phyloP scores from a whole-genome alignment of 257 asterid genomes.

The Oldenlandia corymbosa region DNA sequence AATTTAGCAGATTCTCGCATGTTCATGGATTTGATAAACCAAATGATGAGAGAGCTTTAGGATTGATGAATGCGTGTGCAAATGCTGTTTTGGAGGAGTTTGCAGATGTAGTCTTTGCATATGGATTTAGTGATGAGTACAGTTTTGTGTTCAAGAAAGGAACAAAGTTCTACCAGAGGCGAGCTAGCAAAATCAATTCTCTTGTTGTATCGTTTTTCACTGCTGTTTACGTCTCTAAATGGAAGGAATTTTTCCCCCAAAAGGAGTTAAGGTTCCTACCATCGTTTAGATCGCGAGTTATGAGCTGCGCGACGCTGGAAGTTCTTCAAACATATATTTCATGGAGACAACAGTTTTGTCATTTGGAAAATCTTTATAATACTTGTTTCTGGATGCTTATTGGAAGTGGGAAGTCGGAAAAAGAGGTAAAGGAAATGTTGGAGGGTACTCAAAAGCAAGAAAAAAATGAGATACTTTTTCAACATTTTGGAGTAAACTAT shows the following conservation, averaged over 20 bases:
- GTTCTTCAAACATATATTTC: slow-evolving; percentile 81
- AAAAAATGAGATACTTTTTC: slow-evolving; percentile 69
- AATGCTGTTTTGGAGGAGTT: slow-evolving; percentile 56
- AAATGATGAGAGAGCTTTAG: slow-evolving; percentile 47
- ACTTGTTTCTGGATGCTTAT: slow-evolving; percentile 73
- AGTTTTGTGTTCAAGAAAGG: slow-evolving; percentile 68
- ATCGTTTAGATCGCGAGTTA: slow-evolving; percentile 59
- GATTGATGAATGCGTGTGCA: slow-evolving; percentile 78
- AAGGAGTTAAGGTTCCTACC: slow-evolving; percentile 52
- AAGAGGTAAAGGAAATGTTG: slow-evolving; percentile 52
- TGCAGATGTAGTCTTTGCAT: slow-evolving; percentile 65
- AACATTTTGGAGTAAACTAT: slow-evolving; percentile 65
- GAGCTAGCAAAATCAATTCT: slow-evolving; percentile 85
- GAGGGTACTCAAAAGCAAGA: slow-evolving; percentile 71
- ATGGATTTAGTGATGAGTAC: slow-evolving; percentile 67
- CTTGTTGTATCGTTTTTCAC: slow-evolving; percentile 67
- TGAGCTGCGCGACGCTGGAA: slow-evolving; percentile 67
- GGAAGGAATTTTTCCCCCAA: slow-evolving; percentile 57
- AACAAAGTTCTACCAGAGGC: slow-evolving; percentile 75
- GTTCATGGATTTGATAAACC: slow-evolving; percentile 71
- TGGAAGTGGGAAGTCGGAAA: slow-evolving; percentile 48
- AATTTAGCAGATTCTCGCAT: slow-evolving; percentile 66
- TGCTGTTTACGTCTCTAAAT: slow-evolving; percentile 57
- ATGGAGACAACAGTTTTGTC: slow-evolving; percentile 82
- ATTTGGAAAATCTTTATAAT: slow-evolving; percentile 49